A percentile compares a stretch with the other conserved stretches of the same genome.
Conservation (phyloP, 306 rosid species). For the Acacia confusa region DNA sequence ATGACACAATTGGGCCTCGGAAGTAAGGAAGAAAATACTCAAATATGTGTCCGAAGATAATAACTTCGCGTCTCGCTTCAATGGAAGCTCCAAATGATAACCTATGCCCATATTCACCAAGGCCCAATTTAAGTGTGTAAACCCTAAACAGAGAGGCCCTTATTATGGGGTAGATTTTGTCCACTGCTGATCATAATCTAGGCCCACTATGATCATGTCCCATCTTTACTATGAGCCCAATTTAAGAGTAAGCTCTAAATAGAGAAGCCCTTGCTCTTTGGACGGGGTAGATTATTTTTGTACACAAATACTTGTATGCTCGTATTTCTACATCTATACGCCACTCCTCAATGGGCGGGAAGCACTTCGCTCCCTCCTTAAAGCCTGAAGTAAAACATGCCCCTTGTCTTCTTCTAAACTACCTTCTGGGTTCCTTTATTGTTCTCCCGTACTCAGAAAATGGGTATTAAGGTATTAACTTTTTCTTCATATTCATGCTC, state of each 20-base stretch:
- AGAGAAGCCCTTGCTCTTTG: neutral
- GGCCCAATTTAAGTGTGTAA: neutral
- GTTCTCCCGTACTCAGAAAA: constrained; percentile 12
- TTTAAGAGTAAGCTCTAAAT: neutral
- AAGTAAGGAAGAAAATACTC: too few species aligned
- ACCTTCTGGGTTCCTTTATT: neutral
- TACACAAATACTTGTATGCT: neutral
- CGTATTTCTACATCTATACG: neutral
- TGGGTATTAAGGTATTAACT: constrained; percentile 79
- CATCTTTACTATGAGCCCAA: neutral
- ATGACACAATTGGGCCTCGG: too few species aligned
- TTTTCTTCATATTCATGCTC: neutral
- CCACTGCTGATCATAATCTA: neutral
- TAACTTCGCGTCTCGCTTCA: too few species aligned
- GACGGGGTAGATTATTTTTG: neutral
- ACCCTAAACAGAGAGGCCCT: neutral
- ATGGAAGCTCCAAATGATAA: neutral
- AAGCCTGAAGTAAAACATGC: neutral
- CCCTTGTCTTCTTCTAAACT: constrained; percentile 10
- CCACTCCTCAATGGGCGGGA: constrained; percentile 43
- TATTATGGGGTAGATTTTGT: too few species aligned
- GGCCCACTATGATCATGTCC: neutral
- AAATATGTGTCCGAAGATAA: too few species aligned
- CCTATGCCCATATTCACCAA: neutral
- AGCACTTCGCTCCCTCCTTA: constrained; percentile 19